Base-by-base conservation (phyloP, 192 early-diverging fungal species). In the Backusella psychrophila region DNA sequence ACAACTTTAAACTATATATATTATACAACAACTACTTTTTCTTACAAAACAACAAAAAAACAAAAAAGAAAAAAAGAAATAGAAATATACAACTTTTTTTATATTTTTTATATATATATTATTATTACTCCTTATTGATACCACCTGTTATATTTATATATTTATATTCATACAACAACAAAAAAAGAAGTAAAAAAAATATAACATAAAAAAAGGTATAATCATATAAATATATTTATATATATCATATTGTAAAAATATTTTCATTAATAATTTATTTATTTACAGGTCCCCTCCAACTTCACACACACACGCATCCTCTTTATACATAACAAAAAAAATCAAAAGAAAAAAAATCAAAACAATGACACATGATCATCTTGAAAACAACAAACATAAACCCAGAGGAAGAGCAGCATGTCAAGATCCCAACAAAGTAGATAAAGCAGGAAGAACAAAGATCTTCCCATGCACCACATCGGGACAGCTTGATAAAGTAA, bases 401-500 rank as follows among this genome's bases (percentile, higher is more conserved):
- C 74, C 63, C n/a, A 52, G 44, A 44, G 70, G 74, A 66, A 52
- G 49, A 53, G 19, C 66, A 15, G 35, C 75, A 19, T 52, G n/a
- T 35, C 39, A 35, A 23, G 82, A 83, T 38, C 82, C 82, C 0
- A 80, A 83, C 17, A 73, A 73, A 14, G 77, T 71, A 3, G 87
- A 88, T 66, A 84, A 84, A 23, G 84, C 87, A 31, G 87, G 87
- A 19, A 75, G 87, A 75, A 86, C 87, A 19, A 86, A 85, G 19
- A 66, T 88, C 3, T 88, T 88, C 78, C 77, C 83, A 34, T 86
- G 78, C 38, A 86, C 87, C 0, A 82, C 83, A 33, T 84, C 89
- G 0, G 91, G 91, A n/a, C 84, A 90, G 38, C 69, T 90, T 26
- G 89, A 89, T 67, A 85, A 84, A 76, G 84, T 88, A 29, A 78